Base-by-base conservation (phyloP, 441 rosid genomes). In the Omphalea diandra region DNA sequence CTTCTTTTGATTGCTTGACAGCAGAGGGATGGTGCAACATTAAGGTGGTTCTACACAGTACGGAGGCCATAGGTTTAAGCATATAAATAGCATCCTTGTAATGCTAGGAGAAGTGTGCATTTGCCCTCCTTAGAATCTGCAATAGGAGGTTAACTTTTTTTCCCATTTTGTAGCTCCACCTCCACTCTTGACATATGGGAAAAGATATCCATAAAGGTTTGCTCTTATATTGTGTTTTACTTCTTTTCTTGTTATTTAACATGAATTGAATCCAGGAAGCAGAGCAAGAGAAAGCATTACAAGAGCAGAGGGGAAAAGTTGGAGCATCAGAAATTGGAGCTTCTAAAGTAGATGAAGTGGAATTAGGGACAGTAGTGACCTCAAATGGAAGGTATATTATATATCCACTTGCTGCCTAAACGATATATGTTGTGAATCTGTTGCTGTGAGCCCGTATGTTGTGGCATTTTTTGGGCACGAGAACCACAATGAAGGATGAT, bases 321-420 rank as follows among this genome's bases (percentile, higher is more conserved):
- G 85, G 85, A 75, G 76, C 81, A 56, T 80, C 89, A 44, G 83
- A 77, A 61, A 76, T 56, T 1, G 87, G 83, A 72, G 63, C 69
- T 76, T 73, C 78, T 65, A 74, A 73, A 70, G 69, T 82, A 68
- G 65, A 85, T 75, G 75, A 78, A 59, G 74, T 79, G 75, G 88
- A 83, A 69, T 75, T 71, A 40, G 81, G 70, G 72, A 65, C 80
- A 47, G 52, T 73, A 35, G 67, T 77, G 67, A 69, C 87, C 54
- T 69, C 88, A 58, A 90, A 92, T 66, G 93, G 93, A 77, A 87
- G 97, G 99, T 94, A 76, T 49, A 12, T 63, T 46, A 18, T 5
- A 22, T 32, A 2, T 12, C 7, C 22, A 12, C 2, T 24, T 65
- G 24, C 70, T 24, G 29, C 3, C 49, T 17, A 35, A 14, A 44